These are phyloP conservation scores for Arabidopsis arenosa DNA, from an alignment of 345 rosid species.

Conservation along the genomic window DNA sequence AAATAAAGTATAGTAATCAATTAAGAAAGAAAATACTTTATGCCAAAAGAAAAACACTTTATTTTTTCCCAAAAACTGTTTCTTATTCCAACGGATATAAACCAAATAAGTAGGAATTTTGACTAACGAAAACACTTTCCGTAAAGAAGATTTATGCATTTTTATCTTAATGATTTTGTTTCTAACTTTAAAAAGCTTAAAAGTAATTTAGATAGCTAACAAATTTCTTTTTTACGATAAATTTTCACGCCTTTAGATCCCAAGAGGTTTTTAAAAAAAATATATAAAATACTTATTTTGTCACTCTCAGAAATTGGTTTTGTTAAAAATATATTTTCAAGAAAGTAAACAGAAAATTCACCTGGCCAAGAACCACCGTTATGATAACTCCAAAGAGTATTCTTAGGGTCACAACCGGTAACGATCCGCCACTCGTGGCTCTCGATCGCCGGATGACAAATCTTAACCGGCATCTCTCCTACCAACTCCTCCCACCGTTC, in stretches of 20 bases:
- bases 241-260: neutral
- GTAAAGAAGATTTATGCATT: constrained; percentile 17
- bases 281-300: neutral
- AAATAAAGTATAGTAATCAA: neutral
- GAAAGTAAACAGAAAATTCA: constrained; percentile 17
- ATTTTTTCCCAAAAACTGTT: too few relatives aligned
- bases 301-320: neutral
- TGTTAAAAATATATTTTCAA: neutral
- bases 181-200: neutral
- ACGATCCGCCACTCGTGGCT: constrained; percentile 65
- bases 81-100: too few relatives aligned
- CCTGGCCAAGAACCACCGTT: constrained; percentile 85
- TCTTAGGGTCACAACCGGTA: constrained; percentile 73
- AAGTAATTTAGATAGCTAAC: constrained; percentile 3
- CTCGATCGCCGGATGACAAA: constrained; percentile 70
- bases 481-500: constrained; percentile 72
- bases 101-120: neutral
- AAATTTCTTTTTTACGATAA: neutral
- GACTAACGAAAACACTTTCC: constrained; percentile 29
- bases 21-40: neutral
- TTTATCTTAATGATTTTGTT: constrained; percentile 18
- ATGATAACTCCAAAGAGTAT: constrained; percentile 73
- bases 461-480: constrained; percentile 77
- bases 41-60: constrained; percentile 4
- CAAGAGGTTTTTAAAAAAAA: neutral